Conservation (phyloP, 371 early-diverging fungal genomes). For the Mortierella sp. region DNA sequence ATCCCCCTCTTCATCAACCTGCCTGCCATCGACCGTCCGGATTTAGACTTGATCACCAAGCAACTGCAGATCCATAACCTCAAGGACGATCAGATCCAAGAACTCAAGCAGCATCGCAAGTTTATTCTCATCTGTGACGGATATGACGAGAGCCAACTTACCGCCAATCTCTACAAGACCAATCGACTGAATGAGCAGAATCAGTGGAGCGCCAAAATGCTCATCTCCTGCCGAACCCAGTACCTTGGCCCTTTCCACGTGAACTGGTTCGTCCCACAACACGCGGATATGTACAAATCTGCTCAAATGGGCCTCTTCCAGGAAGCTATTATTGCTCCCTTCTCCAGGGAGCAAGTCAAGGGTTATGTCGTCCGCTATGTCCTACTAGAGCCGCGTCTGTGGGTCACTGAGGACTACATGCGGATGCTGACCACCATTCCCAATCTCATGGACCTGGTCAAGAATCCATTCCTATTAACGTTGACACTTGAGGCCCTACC, state of each 20-base stretch:
- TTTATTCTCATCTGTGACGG: conserved; percentile 22
- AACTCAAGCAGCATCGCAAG: neutral
- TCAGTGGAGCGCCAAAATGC: too few species aligned
- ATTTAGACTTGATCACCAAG: neutral
- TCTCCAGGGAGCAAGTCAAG: too few species aligned
- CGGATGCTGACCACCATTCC: neutral
- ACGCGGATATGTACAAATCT: too few species aligned
- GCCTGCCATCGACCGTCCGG: neutral
- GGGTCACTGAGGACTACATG: neutral
- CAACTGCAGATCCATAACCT: neutral
- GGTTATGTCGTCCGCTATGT: neutral
- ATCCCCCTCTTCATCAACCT: conserved; percentile 16
- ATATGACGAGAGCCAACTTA: too few species aligned
- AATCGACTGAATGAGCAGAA: too few species aligned
- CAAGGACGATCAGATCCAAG: neutral
- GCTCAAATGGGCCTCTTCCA: too few species aligned
- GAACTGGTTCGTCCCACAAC: too few species aligned
- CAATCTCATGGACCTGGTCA: neutral
- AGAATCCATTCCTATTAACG: neutral
- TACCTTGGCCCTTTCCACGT: too few species aligned
- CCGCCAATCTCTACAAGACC: too few species aligned
- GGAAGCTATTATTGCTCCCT: neutral
- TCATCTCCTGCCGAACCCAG: too few species aligned
- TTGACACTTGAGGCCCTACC: neutral
- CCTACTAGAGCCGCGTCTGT: neutral